A percentile compares a stretch with the other conserved stretches of the same genome.
Conservation (phyloP, 345 rosid species). For the Stellera chamaejasme region DNA sequence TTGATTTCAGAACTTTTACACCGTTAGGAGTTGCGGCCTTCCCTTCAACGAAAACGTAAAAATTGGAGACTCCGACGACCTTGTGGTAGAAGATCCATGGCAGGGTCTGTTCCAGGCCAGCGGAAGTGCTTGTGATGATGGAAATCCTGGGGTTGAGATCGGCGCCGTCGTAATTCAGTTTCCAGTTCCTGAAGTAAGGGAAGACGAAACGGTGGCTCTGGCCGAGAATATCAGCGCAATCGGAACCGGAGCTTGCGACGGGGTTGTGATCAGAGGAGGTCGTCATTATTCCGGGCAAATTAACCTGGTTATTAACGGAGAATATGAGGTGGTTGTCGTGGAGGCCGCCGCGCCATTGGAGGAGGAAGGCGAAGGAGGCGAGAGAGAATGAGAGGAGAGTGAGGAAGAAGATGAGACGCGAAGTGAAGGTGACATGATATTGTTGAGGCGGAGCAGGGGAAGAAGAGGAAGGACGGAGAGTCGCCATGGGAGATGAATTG, state of each 20-base stretch:
- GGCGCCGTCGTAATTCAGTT: slow-evolving; percentile 40
- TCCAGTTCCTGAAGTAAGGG: slow-evolving; percentile 66
- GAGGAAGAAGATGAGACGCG: slow-evolving; percentile 35
- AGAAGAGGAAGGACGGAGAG: slow-evolving; percentile 5
- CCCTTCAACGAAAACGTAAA: slow-evolving; percentile 90
- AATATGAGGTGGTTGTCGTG: slow-evolving; percentile 37
- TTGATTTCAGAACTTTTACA: slow-evolving; percentile 61
- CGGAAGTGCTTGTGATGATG: slow-evolving; percentile 85
- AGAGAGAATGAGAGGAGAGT: slow-evolving; percentile 49
- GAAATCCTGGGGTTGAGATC: slow-evolving; percentile 85
- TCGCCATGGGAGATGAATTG: slow-evolving; percentile 36
- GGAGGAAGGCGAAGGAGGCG: slow-evolving; percentile 54
- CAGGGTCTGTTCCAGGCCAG: slow-evolving; percentile 76
- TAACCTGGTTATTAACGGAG: slow-evolving; percentile 31
- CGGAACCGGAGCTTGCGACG: slow-evolving; percentile 29
- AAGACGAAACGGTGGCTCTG: slow-evolving; percentile 47
- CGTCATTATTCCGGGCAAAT: slow-evolving; percentile 81
- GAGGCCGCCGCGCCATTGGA: slow-evolving; percentile 59
- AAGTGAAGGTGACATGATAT: slow-evolving; percentile 16
- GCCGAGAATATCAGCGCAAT: slow-evolving; percentile 51
- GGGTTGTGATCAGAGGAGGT: slow-evolving; percentile 9
- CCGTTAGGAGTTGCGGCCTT: slow-evolving; percentile 73
- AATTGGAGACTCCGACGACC: slow-evolving; percentile 78
- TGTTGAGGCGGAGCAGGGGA: slow-evolving; percentile 3
- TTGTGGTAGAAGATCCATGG: slow-evolving; percentile 94